A percentile compares a stretch with the other conserved stretches of the same genome.
Evolutionary conservation across 2,329 filamentous ascomycete species (phyloP).

Genomic region (Xylariaceae sp.): DNA sequence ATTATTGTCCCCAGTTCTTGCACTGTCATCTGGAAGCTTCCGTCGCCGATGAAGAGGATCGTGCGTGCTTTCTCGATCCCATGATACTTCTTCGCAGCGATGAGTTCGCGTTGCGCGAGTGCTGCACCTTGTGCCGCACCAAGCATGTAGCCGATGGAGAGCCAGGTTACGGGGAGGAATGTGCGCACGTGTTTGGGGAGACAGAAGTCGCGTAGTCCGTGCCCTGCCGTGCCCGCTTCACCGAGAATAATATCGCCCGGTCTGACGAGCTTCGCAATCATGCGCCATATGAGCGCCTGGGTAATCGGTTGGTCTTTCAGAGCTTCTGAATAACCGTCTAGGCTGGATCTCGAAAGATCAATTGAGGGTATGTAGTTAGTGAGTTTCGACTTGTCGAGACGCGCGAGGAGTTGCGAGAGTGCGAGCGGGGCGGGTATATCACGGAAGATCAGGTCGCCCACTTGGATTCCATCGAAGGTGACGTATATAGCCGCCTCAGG

Average conservation of each 20-base stretch:
- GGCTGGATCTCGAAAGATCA: constrained; percentile 27
- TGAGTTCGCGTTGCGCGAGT: constrained; percentile 47
- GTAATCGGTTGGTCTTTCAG: constrained; percentile 36
- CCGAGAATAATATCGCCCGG: constrained; percentile 51
- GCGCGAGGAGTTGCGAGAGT: constrained; percentile 21
- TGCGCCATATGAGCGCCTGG: constrained; percentile 45
- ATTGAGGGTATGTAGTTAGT: constrained; percentile 27
- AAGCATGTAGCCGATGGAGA: constrained; percentile 58
- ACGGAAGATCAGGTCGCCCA: constrained; percentile 31
- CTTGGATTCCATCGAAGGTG: constrained; percentile 30
- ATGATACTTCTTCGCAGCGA: constrained; percentile 27
- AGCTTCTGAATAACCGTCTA: constrained; percentile 17
- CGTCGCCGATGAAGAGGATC: constrained; percentile 57
- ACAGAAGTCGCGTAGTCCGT: constrained; percentile 46
- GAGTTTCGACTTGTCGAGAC: constrained; percentile 23
- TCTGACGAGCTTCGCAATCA: constrained; percentile 42
- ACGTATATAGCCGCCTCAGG: constrained; percentile 33
- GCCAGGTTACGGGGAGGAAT: constrained; percentile 51
- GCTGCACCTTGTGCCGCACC: constrained; percentile 51
- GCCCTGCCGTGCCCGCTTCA: constrained; percentile 54
- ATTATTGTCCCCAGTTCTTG: constrained; percentile 64
- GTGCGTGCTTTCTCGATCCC: constrained; percentile 39
- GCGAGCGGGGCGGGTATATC: constrained; percentile 27
- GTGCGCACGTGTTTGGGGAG: constrained; percentile 45
- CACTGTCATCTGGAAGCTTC: constrained; percentile 60